Conservation (phyloP, 108 stramenopile genomes). For the Cyclostephanos tholiformis region DNA sequence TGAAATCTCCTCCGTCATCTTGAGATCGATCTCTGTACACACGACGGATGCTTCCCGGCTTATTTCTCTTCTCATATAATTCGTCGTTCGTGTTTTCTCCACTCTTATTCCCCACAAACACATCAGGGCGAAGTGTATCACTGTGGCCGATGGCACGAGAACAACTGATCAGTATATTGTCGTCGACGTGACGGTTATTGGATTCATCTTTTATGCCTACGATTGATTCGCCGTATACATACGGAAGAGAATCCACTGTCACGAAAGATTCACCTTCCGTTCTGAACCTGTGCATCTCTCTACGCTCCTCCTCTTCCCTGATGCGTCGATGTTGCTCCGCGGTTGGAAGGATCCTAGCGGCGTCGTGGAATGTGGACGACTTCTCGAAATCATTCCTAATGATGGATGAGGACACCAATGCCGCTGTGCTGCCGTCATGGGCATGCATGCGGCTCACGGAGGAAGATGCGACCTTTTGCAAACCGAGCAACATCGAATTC, state of each 20-base stretch:
- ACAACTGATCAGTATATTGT: neutral
- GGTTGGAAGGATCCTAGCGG: conserved; percentile 4
- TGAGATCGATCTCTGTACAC: neutral
- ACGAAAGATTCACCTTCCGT: neutral
- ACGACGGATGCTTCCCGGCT: neutral
- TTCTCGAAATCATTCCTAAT: neutral
- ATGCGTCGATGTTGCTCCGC: neutral
- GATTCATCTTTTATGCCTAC: neutral
- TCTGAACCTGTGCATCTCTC: neutral
- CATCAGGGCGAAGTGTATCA: neutral
- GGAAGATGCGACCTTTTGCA: conserved; percentile 8
- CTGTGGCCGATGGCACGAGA: neutral
- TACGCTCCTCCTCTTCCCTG: conserved; percentile 10
- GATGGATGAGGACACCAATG: conserved; percentile 8
- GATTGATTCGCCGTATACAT: conserved; percentile 6
- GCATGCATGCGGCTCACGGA: neutral
- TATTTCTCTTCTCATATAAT: neutral
- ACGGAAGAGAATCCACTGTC: conserved; percentile 18
- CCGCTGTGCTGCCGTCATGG: neutral
- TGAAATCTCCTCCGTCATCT: conserved; percentile 3
- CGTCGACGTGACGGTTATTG: neutral
- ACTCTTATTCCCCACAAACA: neutral
- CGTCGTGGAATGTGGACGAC: neutral
- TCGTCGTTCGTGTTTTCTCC: neutral
- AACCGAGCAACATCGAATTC: conserved; percentile 19